phyloP scores from a whole-genome alignment of 768 basidiomycete genomes.

The Auricularia auricula-judae region DNA sequence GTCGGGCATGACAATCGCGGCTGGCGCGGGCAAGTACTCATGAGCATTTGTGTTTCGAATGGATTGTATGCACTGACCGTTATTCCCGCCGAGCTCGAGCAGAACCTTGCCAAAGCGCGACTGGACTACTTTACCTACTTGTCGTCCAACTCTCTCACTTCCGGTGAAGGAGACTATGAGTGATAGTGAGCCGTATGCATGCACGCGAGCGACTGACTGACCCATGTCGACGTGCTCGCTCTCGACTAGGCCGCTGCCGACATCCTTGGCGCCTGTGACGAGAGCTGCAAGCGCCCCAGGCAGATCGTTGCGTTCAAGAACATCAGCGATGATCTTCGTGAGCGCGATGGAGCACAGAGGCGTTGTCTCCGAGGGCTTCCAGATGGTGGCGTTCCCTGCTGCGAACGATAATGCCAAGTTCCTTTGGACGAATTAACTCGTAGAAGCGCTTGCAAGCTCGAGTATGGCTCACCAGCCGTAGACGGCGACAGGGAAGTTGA shows the following conservation, averaged over 20 bases:
- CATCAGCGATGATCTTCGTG: conserved; percentile 68
- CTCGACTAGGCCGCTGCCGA: conserved; percentile 69
- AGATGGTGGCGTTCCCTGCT: conserved; percentile 85
- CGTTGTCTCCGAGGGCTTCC: conserved; percentile 90
- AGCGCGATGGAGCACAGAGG: conserved; percentile 86
- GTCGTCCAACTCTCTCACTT: conserved; percentile 75
- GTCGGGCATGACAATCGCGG: conserved; percentile 86
- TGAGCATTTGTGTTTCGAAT: not conserved
- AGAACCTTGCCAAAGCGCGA: conserved; percentile 83
- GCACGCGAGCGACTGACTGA: not conserved
- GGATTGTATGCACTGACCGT: conserved; percentile 43
- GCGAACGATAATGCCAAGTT: conserved; percentile 82
- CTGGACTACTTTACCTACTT: conserved; percentile 81
- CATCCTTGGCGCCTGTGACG: conserved; percentile 71
- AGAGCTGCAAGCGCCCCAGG: conserved; percentile 78
- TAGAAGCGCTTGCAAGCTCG: not conserved
- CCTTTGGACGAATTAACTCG: conserved; percentile 33
- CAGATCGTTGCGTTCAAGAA: conserved; percentile 73
- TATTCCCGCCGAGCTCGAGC: conserved; percentile 91
- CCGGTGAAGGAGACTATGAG: conserved; percentile 85
- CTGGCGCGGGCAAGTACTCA: conserved; percentile 27
- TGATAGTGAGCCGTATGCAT: not conserved
- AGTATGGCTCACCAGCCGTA: conserved; percentile 61
- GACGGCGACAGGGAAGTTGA: conserved; percentile 94
- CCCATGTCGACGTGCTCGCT: conserved; percentile 70